phyloP scores from a whole-genome alignment of 169 alveolate genomes.

The Theileria equi region DNA sequence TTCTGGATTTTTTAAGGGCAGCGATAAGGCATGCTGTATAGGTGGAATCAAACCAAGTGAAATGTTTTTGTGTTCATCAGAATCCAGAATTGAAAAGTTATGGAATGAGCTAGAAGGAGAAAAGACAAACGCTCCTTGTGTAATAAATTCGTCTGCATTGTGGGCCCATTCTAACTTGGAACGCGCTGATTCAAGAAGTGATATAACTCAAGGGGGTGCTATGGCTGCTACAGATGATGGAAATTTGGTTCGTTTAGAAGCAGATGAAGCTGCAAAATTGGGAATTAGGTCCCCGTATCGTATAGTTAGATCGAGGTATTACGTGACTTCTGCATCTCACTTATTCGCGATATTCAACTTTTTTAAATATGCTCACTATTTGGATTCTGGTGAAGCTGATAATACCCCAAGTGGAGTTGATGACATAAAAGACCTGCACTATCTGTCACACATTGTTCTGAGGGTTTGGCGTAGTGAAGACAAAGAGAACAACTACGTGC shows the following conservation, averaged over 20 bases:
- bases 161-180: conserved; percentile 70
- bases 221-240: conserved; percentile 32
- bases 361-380: conserved; percentile 65
- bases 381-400: conserved; percentile 65
- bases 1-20: background rate
- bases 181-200: conserved; percentile 40
- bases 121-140: conserved; percentile 58
- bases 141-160: conserved; percentile 66
- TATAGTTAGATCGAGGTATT: conserved; percentile 84
- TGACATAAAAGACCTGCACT: conserved; percentile 74
- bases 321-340: conserved; percentile 87
- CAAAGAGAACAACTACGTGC: conserved; percentile 42
- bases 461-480: conserved; percentile 79
- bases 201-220: conserved; percentile 29
- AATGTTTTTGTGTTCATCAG: conserved; percentile 18
- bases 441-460: conserved; percentile 79
- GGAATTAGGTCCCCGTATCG: conserved; percentile 83
- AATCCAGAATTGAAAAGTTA: conserved; percentile 25
- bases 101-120: conserved; percentile 19
- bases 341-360: conserved; percentile 76
- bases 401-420: conserved; percentile 50
- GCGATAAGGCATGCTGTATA: conserved; percentile 19
- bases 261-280: conserved; percentile 78
- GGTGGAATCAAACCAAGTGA: conserved; percentile 58
- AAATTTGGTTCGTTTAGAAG: conserved; percentile 75